These are phyloP conservation scores for Coccomyxa sp. DNA, from an alignment of 139 green algal species.

Conservation along the genomic window DNA sequence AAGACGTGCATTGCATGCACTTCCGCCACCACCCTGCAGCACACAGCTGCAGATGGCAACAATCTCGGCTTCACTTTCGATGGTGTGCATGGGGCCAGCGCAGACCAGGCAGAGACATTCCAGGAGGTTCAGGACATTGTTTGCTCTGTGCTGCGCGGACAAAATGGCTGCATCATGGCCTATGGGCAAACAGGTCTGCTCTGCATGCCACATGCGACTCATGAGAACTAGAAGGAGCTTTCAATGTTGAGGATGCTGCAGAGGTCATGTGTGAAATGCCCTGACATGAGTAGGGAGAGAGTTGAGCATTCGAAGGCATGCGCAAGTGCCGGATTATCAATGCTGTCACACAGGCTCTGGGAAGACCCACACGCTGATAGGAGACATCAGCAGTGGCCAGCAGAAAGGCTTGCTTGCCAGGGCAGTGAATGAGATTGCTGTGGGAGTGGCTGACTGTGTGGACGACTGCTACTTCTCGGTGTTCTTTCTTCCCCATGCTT, in stretches of 20 bases:
- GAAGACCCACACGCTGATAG: slow-evolving; percentile 77
- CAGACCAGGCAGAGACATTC: slow-evolving; percentile 51
- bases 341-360: background rate
- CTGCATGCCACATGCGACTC: background rate
- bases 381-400: slow-evolving; percentile 12
- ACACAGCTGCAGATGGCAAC: background rate
- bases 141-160: slow-evolving; percentile 37
- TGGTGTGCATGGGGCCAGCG: slow-evolving; percentile 18
- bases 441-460: slow-evolving; percentile 26
- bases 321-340: background rate
- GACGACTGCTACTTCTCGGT: background rate
- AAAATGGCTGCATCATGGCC: slow-evolving; percentile 54
- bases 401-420: slow-evolving; percentile 58
- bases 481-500: background rate
- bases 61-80: slow-evolving; percentile 48
- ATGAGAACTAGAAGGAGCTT: background rate
- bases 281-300: background rate
- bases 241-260: background rate
- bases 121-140: slow-evolving; percentile 37
- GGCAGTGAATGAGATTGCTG: slow-evolving; percentile 40
- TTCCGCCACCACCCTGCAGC: too few relatives aligned
- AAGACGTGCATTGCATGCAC: background rate
- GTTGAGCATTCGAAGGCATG: background rate
- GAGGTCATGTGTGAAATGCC: background rate
- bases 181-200: slow-evolving; percentile 64